Percentiles rank a stretch among this genome's conserved stretches.
phyloP scores from a whole-genome alignment of 768 basidiomycete genomes.

The Dacryopinax spathularia region DNA sequence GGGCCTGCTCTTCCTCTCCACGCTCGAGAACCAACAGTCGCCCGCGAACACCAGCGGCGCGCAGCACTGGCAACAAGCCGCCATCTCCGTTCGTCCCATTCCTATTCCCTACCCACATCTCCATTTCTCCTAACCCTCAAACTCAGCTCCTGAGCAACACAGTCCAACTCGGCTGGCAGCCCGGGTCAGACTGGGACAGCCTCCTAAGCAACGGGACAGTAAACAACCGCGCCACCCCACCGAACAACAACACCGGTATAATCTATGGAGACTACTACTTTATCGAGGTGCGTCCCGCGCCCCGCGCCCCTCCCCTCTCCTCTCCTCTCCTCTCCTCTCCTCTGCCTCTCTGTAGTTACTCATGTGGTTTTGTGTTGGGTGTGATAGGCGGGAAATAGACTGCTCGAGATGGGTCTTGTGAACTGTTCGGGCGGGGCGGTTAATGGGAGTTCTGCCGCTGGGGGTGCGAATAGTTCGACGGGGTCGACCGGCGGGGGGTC shows the following conservation, averaged over 20 bases:
- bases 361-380: not conserved
- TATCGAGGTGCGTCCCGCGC: slow-evolving; percentile 26
- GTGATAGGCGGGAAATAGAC: slow-evolving; percentile 9
- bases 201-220: slow-evolving; percentile 53
- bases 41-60: slow-evolving; percentile 20
- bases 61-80: slow-evolving; percentile 34
- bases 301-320: too few relatives aligned
- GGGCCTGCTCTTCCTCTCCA: slow-evolving; percentile 44
- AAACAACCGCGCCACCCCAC: slow-evolving; percentile 33
- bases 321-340: too few relatives aligned
- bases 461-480: not conserved
- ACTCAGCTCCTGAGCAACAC: slow-evolving; percentile 34
- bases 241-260: slow-evolving; percentile 47
- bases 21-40: slow-evolving; percentile 26
- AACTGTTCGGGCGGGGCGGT: not conserved
- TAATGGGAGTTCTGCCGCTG: not conserved
- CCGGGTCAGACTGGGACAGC: slow-evolving; percentile 40
- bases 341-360: not conserved
- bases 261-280: slow-evolving; percentile 55
- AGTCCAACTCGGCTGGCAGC: slow-evolving; percentile 41
- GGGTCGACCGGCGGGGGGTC: not conserved
- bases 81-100: slow-evolving; percentile 30
- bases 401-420: slow-evolving; percentile 5
- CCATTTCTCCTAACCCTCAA: not conserved
- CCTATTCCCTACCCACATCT: not conserved